phyloP scores from a whole-genome alignment of 1,284 basidiomycete genomes.

The Rhodotorula sp. region DNA sequence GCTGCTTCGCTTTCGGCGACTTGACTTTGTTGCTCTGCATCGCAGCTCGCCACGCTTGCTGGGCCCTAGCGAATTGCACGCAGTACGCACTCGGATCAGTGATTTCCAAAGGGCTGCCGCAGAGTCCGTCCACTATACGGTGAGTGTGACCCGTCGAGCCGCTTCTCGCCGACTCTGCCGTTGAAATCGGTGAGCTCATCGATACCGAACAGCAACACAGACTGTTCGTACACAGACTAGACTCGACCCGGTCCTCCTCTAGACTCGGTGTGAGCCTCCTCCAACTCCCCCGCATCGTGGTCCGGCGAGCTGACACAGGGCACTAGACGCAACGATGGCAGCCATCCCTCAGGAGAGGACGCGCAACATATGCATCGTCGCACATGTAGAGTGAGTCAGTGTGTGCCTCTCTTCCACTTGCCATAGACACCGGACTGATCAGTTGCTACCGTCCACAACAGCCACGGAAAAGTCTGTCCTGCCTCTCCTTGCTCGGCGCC shows the following conservation, averaged over 20 bases:
- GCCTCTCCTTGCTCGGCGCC: fast-evolving
- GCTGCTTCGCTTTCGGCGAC: no score
- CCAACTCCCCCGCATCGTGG: neutral
- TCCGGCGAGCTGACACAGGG: neutral
- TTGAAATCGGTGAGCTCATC: neutral
- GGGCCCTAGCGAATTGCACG: no score
- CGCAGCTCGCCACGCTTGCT: no score
- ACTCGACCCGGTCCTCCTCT: neutral
- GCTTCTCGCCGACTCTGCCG: neutral
- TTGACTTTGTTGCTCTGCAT: no score
- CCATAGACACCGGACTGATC: neutral
- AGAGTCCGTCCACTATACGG: neutral
- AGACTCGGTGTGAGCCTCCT: neutral
- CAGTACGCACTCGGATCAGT: no score
- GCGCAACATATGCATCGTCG: conserved; percentile 42
- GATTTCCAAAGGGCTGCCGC: no score
- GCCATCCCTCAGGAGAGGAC: conserved; percentile 18
- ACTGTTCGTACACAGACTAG: neutral
- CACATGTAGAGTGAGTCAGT: conserved; percentile 52
- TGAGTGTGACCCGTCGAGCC: no score
- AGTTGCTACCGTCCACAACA: neutral
- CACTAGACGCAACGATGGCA: neutral
- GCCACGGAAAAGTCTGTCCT: conserved; percentile 33
- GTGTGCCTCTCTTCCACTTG: no score
- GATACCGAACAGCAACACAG: neutral